A percentile compares a stretch with the other conserved stretches of the same genome.
phyloP scores from a whole-genome alignment of 805 yeast genomes.

The Barnettozyma sp. region DNA sequence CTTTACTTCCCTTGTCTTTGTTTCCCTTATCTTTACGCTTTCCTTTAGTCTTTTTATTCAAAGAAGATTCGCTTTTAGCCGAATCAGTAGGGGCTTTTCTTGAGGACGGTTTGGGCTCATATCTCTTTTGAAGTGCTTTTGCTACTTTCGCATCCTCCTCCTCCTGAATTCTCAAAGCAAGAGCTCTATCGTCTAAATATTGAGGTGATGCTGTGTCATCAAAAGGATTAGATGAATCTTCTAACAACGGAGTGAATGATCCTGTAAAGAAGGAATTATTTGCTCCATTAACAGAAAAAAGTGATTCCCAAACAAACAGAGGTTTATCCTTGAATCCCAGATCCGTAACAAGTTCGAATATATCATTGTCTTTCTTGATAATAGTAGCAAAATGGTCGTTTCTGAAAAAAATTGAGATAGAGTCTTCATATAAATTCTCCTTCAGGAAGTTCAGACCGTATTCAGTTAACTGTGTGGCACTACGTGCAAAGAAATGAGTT shows the following conservation, averaged over 20 bases:
- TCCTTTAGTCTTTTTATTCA: conserved; percentile 5
- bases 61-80: too few relatives aligned
- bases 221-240: conserved; percentile 20
- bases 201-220: conserved; percentile 15
- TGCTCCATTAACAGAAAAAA: conserved; percentile 58
- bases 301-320: conserved; percentile 76
- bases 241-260: conserved; percentile 40
- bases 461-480: conserved; percentile 71
- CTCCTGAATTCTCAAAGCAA: conserved; percentile 43
- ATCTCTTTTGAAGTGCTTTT: conserved; percentile 34
- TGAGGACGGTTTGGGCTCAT: conserved; percentile 14
- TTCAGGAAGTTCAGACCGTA: conserved; percentile 51
- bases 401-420: conserved; percentile 69
- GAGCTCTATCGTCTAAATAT: conserved; percentile 34
- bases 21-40: conserved; percentile 10
- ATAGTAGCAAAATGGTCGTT: conserved; percentile 85
- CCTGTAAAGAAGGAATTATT: conserved; percentile 70
- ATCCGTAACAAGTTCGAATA: conserved; percentile 72
- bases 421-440: conserved; percentile 40
- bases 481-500: conserved; percentile 46
- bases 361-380: conserved; percentile 37
- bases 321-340: conserved; percentile 43
- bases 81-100: neutral
- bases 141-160: conserved; percentile 52
- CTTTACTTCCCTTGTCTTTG: conserved; percentile 8